Evolutionary conservation across 257 asterid species (phyloP), one percentile per base, ranked within the genome.

Genomic region (Solanum rostratum): DNA sequence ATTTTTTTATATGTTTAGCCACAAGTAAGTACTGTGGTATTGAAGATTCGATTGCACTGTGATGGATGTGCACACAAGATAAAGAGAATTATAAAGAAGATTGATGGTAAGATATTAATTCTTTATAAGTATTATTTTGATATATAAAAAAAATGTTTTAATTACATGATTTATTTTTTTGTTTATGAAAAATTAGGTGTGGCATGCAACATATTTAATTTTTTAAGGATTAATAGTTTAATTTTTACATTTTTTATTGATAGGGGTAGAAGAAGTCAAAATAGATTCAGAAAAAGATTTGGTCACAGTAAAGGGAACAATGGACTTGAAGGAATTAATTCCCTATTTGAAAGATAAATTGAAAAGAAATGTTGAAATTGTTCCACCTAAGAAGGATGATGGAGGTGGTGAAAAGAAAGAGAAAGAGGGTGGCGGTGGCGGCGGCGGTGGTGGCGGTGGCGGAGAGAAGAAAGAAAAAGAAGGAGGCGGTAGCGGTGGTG

Each of bases 1-100:
- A n/a, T n/a, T n/a, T 66, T 54, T 46, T 7, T 83, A 63, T 65
- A 69, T 39, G 60, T 87, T 84, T 87, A 95, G 97, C 90, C 90
- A 50, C 91, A 83, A 79, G 88, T 86, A 79, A 91, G 85, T 57
- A 90, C 93, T 10, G 96, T 93, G 86, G 90, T 87, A 69, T 87
- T 96, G 92, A 94, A 93, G 90, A 93, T 92, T 86, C 90, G 80
- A 60, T 89, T 96, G 57, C 99, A 96, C 90, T 96, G 99, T 70
- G 97, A 96, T 80, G 99, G 96, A 76, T 96, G 99, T 80, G 97
- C 97, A 7, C 89, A 89, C 52, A 96, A 96, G 86, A 94, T 96
- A 59, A 93, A 89, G 89, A 82, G 96, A 81, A 86, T 90, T 68
- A 90, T 96, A 83, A 92, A 91, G 87, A 89, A 94, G n/a, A 30